Base-by-base conservation (phyloP, 2,329 filamentous ascomycete genomes). In the Aureobasidium sp. region DNA sequence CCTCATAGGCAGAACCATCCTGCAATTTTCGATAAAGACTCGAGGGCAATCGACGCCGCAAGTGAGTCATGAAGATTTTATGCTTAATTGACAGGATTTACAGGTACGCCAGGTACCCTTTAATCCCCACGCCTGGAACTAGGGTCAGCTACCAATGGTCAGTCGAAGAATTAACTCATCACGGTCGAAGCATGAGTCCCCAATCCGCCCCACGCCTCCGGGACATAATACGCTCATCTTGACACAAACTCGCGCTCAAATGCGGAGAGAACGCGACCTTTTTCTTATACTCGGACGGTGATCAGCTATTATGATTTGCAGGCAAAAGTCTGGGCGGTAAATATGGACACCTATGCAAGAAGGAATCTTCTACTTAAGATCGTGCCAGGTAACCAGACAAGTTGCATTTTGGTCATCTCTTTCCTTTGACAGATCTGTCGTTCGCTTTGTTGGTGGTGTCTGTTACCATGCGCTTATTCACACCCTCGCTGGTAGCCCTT, bases 71-170 rank as follows among this genome's bases (percentile, higher is more conserved):
- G 36, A 5, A 29, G 15, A 42, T 8, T 9, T 20, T n/a, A 42
- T 41, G 31, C 51, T 55, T 41, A 41, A 8, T 9, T 39, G 49
- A 52, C 34, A 27, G 49, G 11, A n/a, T n/a, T 8, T 29, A 14
- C 37, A 41, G 37, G 51, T 20, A 55, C 51, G 17, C 27, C 27
- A 42, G 37, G 25, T n/a, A 45, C n/a, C 7, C 25, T 45, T n/a
- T 45, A 36, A 44, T 57, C 53, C 17, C 53, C 41, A 45, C 41
- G 41, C 14, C 22, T 12, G 14, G 17, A 20, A 25, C 20, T 29
- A 57, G 53, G 53, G n/a, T n/a, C 14, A 27, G 25, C 36, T 57
- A n/a, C 53, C 36, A 39, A 57, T 57, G 53, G 41, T 25, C 53
- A 25, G 39, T n/a, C 41, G 12, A 25, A 31, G 6, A 25, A 57